Evolutionary conservation across 352 stramenopile genomes (phyloP).

Genomic region (Phytopythium kandeliae): DNA sequence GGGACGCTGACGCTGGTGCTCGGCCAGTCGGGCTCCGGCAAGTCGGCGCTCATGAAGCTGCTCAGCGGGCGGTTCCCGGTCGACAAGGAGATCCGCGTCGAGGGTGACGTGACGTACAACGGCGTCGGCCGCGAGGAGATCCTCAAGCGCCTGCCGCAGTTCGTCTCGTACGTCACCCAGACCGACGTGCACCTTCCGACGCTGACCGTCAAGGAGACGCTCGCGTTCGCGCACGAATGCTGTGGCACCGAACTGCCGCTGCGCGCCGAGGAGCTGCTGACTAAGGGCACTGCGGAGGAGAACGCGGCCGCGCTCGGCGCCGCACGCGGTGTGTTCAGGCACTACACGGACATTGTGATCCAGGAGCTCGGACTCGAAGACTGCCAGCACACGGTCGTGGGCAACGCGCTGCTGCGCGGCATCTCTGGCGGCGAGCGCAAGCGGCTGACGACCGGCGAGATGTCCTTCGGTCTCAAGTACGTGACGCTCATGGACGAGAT

Average conservation of each 20-base stretch:
- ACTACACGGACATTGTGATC: slow-evolving; percentile 23
- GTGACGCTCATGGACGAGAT: slow-evolving; percentile 87
- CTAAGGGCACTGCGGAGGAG: slow-evolving; percentile 12
- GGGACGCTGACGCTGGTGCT: slow-evolving; percentile 15
- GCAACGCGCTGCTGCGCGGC: slow-evolving; percentile 63
- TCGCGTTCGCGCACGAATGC: slow-evolving; percentile 13
- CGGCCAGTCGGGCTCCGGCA: slow-evolving; percentile 8
- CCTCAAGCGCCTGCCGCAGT: slow-evolving; percentile 8
- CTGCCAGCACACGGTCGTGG: slow-evolving; percentile 28
- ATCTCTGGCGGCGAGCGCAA: slow-evolving; percentile 82
- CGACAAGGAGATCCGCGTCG: slow-evolving; percentile 8
- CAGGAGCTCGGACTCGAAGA: slow-evolving; percentile 20
- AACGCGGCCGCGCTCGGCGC: slow-evolving; percentile 11
- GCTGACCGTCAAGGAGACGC: slow-evolving; percentile 15
- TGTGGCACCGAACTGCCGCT: slow-evolving; percentile 9
- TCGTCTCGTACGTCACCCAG: slow-evolving; percentile 13
- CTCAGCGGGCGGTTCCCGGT: slow-evolving; percentile 9
- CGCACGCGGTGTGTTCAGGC: background rate
- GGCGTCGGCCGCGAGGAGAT: slow-evolving; percentile 5
- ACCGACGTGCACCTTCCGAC: slow-evolving; percentile 7
- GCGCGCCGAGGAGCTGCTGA: background rate
- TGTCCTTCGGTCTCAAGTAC: slow-evolving; percentile 44
- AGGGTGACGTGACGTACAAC: slow-evolving; percentile 19
- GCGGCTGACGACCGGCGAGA: slow-evolving; percentile 33
- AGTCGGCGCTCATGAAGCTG: slow-evolving; percentile 8